Base-by-base conservation (phyloP, 1,284 basidiomycete genomes). In the Marasmius oreades region DNA sequence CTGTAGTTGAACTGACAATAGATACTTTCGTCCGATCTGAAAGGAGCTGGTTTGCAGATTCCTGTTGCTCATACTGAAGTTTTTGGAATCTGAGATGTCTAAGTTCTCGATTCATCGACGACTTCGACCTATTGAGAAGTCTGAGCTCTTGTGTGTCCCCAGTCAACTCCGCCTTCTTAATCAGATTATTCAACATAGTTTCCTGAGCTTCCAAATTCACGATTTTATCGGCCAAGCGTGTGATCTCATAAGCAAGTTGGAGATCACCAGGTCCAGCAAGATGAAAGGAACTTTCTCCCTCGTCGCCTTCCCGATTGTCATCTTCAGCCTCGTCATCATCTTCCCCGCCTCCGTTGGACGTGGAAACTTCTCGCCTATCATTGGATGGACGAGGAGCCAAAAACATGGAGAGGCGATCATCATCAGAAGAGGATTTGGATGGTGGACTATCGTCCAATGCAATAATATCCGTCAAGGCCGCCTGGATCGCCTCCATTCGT, bases 381-480 rank as follows among this genome's bases (percentile, higher is more conserved):
- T 46, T 57, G 24, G 53, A 50, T n/a, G 57, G 53, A 43, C 55
- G 50, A 34, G 63, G 53, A 2, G 58, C 57, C 33, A 61, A 28
- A 37, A 56, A 57, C 46, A 59, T 55, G 24, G 60, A 59, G 10
- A 56, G 46, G 47, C 55, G 51, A 53, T 45, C 37, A 5, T 52
- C 57, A n/a, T n/a, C n/a, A n/a, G n/a, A n/a, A 31, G 44, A 48
- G 52, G 55, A 24, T 45, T 52, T 26, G 42, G 55, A 23, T 48
- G 22, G 62, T 55, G 28, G 58, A 53, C 28, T 77, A 59, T 82
- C 81, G 66, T 95, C 93, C 28, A 87, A 76, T 1, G 92, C 91
- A 64, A 98, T 95, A 68, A 98, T 97, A 66, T 94, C 92, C 16
- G 90, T 95, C 58, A 98, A 76, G 1, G 95, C 95, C 3, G 93